Base-by-base conservation (phyloP, 2,329 filamentous ascomycete genomes). In the Neocatenulostroma microsporum region DNA sequence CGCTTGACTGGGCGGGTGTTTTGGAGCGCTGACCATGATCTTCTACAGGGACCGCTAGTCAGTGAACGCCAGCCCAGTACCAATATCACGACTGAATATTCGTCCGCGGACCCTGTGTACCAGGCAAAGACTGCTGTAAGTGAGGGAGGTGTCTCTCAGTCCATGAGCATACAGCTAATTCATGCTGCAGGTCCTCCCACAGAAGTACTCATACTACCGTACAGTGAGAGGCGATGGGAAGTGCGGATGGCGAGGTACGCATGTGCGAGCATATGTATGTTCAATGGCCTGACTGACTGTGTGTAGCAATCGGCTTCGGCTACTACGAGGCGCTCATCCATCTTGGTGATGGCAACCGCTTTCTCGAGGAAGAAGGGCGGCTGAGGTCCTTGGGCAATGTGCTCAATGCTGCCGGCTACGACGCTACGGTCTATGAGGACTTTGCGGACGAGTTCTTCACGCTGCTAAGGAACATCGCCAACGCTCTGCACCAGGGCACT, bases 191-290 rank as follows among this genome's bases (percentile, higher is more conserved):
- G 74, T 80, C 14, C 73, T 98, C 37, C 82, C 87, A 5, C 73
- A 80, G 51, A 85, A 82, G 39, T 94, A 94, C 61, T 84, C 85
- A 14, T 80, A 87, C 58, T 94, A 89, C 57, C 84, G 91, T 37
- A 81, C 81, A 9, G 78, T 94, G 59, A 80, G 83, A 62, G 89
- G 91, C 36, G 89, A 96, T 64, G 91, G 91, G 41, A 93, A 94
- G 59, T 96, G 91, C 64, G 91, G 89, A 54, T 96, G 91, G 89
- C 78, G 89, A 81, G 91, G 89, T 95, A 72, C 69, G 80, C 21
- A 4, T n/a, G n/a, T n/a, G n/a, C n/a, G n/a, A n/a, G n/a, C n/a
- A n/a, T 25, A 9, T 25, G 23, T 25, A 25, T 14, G n/a, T n/a
- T n/a, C n/a, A n/a, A n/a, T n/a, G n/a, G n/a, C n/a, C n/a, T n/a